Percentiles rank a stretch among this genome's conserved stretches.
Evolutionary conservation across 129 eudicot species (phyloP).

Genomic region (Tagetes patula): DNA sequence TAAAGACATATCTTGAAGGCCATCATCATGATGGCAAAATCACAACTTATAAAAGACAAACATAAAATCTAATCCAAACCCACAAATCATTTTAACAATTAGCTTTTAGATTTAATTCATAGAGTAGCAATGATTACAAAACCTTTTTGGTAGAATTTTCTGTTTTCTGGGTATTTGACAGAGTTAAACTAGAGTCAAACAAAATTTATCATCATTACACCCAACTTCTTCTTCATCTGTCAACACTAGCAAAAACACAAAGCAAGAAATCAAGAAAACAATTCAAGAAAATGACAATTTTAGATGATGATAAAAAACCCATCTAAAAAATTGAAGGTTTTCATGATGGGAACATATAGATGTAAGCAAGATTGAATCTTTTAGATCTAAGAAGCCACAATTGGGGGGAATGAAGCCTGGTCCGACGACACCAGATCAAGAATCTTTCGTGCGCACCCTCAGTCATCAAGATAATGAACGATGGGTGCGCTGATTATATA

Average conservation of each 20-base stretch:
- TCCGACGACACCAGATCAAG: slow-evolving; percentile 59
- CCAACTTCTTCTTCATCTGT: slow-evolving; percentile 23
- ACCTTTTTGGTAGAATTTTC: slow-evolving; percentile 33
- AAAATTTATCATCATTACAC: slow-evolving; percentile 29
- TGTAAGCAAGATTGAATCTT: slow-evolving; percentile 15
- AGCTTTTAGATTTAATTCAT: slow-evolving; percentile 33
- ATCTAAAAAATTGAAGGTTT: slow-evolving; percentile 9
- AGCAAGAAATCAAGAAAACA: background rate
- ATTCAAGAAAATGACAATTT: background rate
- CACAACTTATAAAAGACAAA: slow-evolving; percentile 11
- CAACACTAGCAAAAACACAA: slow-evolving; percentile 9
- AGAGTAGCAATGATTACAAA: slow-evolving; percentile 41
- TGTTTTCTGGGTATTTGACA: slow-evolving; percentile 34
- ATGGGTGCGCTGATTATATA: slow-evolving; percentile 26
- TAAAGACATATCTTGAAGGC: slow-evolving; percentile 26
- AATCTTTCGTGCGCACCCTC: background rate
- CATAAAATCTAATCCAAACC: slow-evolving; percentile 10
- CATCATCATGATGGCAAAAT: slow-evolving; percentile 33
- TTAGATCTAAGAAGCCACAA: slow-evolving; percentile 27
- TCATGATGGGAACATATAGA: slow-evolving; percentile 13
- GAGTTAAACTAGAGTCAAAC: slow-evolving; percentile 32
- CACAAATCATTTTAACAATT: slow-evolving; percentile 31
- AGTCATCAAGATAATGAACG: slow-evolving; percentile 12
- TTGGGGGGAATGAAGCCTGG: slow-evolving; percentile 99
- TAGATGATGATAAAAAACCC: background rate